These are phyloP conservation scores for Capillidium heterosporum DNA, from an alignment of 371 early-diverging fungal genomes.

Conservation along the genomic window DNA sequence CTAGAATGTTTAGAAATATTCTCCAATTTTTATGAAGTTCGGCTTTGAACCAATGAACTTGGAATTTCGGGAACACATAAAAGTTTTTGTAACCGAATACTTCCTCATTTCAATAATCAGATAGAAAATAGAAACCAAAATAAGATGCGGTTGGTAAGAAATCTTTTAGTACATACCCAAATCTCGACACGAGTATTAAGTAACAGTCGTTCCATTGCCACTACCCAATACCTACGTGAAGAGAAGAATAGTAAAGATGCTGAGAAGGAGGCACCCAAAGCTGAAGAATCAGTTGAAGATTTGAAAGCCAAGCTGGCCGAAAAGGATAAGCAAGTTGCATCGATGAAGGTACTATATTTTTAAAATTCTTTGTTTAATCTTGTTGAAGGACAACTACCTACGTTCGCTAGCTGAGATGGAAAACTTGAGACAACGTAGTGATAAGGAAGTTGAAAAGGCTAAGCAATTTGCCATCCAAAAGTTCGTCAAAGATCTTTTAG, in stretches of 20 bases:
- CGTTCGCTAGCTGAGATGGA: slow-evolving; percentile 90
- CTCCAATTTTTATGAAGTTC: too few species aligned
- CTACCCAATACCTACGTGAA: neutral
- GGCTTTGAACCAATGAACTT: too few species aligned
- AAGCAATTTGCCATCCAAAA: slow-evolving; percentile 79
- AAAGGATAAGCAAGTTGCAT: slow-evolving; percentile 62
- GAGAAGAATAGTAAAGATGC: neutral
- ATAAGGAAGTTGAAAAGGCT: slow-evolving; percentile 65
- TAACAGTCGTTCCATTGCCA: neutral
- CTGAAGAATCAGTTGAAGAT: neutral
- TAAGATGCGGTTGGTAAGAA: too few species aligned
- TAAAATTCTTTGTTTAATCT: neutral
- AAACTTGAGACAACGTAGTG: slow-evolving; percentile 79
- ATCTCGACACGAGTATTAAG: neutral
- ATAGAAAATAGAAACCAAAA: too few species aligned
- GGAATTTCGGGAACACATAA: too few species aligned
- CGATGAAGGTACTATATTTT: slow-evolving; percentile 40
- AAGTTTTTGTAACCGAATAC: too few species aligned
- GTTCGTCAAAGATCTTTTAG: slow-evolving; percentile 93
- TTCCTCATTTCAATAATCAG: too few species aligned
- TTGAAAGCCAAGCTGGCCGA: neutral
- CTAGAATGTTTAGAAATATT: too few species aligned
- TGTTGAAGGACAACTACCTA: slow-evolving; percentile 43
- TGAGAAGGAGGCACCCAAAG: neutral
- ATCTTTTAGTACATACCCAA: neutral